A percentile compares a stretch with the other conserved stretches of the same genome.
Evolutionary conservation across 371 early-diverging fungal genomes (phyloP).

Genomic region (Saksenaea oblongispora): DNA sequence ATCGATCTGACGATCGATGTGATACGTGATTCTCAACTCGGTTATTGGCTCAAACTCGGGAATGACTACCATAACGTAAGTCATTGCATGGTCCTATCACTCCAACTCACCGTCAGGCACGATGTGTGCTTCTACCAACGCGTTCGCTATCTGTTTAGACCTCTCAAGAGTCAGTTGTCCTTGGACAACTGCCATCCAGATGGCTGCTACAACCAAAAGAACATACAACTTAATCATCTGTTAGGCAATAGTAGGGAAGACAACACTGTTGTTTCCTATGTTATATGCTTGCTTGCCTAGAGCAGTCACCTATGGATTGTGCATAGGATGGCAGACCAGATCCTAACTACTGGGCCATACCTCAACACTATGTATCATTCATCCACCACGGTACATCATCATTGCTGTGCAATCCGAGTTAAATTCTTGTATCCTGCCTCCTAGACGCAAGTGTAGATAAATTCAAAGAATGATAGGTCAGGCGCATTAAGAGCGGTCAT

Average conservation of each 20-base stretch:
- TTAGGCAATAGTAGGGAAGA: background rate
- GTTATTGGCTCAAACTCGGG: constrained; percentile 17
- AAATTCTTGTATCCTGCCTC: background rate
- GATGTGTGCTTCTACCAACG: constrained; percentile 10
- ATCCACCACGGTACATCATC: too few species aligned
- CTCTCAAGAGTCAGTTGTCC: background rate
- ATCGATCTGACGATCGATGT: constrained; percentile 9
- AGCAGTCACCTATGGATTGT: constrained; percentile 3
- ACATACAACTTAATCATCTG: background rate
- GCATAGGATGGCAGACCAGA: background rate
- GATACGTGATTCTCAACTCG: constrained; percentile 22
- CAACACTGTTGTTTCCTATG: background rate
- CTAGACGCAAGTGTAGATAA: background rate
- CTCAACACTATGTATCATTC: background rate
- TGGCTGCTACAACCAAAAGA: background rate
- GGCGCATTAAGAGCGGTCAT: too few species aligned
- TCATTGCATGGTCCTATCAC: background rate
- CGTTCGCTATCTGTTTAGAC: background rate
- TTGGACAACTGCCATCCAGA: background rate
- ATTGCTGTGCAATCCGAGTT: background rate
- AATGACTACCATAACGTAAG: background rate
- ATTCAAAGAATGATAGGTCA: background rate
- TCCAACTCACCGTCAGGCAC: constrained; percentile 19
- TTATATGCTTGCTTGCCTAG: background rate
- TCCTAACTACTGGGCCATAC: background rate